Percentiles rank a stretch among this genome's conserved stretches.
These are phyloP conservation scores for Macadamia tetraphylla DNA, from an alignment of 164 flowering plant genomes.

Conservation along the genomic window DNA sequence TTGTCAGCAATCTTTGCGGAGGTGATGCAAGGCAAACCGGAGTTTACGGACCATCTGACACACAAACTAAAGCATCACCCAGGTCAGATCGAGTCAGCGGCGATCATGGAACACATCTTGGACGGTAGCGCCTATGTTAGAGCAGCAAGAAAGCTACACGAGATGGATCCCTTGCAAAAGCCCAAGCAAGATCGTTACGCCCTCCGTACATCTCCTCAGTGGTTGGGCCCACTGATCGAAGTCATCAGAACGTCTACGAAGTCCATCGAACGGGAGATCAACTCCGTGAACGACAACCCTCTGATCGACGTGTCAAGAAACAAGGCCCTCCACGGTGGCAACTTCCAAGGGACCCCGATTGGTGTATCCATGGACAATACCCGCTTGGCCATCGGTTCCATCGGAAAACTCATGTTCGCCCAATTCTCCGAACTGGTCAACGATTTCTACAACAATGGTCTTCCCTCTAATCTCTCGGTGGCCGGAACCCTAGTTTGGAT, in stretches of 20 bases:
- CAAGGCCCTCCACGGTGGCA: conserved; percentile 63
- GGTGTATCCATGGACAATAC: conserved; percentile 75
- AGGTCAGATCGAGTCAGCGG: conserved; percentile 65
- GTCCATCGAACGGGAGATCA: conserved; percentile 56
- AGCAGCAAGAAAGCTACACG: conserved; percentile 38
- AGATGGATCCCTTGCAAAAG: conserved; percentile 50
- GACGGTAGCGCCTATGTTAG: conserved; percentile 47
- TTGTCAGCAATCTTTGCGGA: conserved; percentile 57
- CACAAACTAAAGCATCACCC: conserved; percentile 67
- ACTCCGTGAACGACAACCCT: conserved; percentile 64
- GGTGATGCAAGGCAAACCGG: conserved; percentile 64
- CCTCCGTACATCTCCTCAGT: conserved; percentile 59
- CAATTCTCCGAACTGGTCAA: conserved; percentile 64
- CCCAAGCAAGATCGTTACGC: conserved; percentile 69
- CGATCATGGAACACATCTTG: conserved; percentile 59
- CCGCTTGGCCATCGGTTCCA: conserved; percentile 48
- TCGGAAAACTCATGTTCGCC: conserved; percentile 65
- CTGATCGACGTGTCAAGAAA: conserved; percentile 56
- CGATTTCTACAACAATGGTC: conserved; percentile 61
- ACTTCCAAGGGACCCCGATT: conserved; percentile 65
- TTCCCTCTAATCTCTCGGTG: conserved; percentile 58
- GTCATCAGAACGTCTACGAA: conserved; percentile 50
- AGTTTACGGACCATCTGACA: conserved; percentile 54
- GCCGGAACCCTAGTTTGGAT: conserved; percentile 65
- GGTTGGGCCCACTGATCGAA: conserved; percentile 57